Base-by-base conservation (phyloP, 352 stramenopile genomes). In the Globisporangium nodosum region DNA sequence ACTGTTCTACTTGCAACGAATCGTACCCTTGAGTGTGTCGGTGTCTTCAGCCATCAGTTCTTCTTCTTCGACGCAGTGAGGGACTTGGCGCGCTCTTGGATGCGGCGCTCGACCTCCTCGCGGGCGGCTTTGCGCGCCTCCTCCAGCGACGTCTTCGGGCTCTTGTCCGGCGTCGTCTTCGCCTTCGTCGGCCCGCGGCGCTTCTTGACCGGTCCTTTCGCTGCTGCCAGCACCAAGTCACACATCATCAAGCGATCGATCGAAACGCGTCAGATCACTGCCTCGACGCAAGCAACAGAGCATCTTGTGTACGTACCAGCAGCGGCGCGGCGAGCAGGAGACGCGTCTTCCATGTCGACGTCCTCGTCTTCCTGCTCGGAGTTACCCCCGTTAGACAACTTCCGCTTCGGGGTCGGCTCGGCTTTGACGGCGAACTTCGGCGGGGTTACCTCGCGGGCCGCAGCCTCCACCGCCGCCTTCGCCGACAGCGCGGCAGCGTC, bases 31-130 rank as follows among this genome's bases (percentile, higher is more conserved):
- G 21, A 24, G 21, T 24, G 21, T 24, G 21, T 24, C 21, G 21
- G 21, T 24, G 21, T 13, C 11, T 15, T 12, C 4, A 18, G 2
- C 35, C 16, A 3, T 11, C 47, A 85, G 61, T 86, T 79, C 52
- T 89, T 88, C 72, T 89, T 89, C 62, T 88, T 89, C 9, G 74
- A 70, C 24, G 74, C 68, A 30, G 74, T 71, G 11, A 92, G 60
- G 33, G 68, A 57, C 49, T 76, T 81, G 30, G 78, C 62, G 43
- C 82, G 82, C 49, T 85, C 80, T 50, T 90, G 74, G 18, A 86
- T 82, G 12, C 82, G 80, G 37, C 73, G 71, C 37, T 85, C 77
- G 12, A 90, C 73, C n/a, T 88, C 80, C 33, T 87, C 76, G 56
- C 88, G 81, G n/a, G 82, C 82, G 21, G 78, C 80, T 40, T 75